Evolutionary conservation across 163 green algal species (phyloP), one percentile per base, ranked within the genome.

Genomic region (Scenedesmus sp.): DNA sequence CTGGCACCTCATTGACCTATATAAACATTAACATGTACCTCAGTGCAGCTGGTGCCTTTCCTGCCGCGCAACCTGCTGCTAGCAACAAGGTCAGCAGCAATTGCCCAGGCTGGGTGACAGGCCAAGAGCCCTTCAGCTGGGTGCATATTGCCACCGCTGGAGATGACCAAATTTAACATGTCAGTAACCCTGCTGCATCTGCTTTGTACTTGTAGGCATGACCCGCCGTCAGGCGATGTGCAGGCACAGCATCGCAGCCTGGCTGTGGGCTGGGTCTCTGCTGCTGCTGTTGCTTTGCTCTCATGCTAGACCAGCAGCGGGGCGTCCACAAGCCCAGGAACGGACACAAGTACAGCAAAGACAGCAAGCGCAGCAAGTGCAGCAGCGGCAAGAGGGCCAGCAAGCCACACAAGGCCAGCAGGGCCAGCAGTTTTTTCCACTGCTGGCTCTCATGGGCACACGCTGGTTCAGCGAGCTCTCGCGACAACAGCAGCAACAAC

Each of bases 271-370:
- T 40, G 30, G 65, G 65, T 30, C 65, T 15, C 65, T 76, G 65
- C 65, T 76, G 65, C 65, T 76, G 65, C 65, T 76, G 65, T 76
- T 76, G 65, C 65, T 76, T 26, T 76, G 65, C 30, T 76, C 65
- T 40, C 65, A 40, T 20, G 65, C 30, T 40, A 30, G 65, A 10
- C 30, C 30, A 76, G 65, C 30, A 76, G 65, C 65, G 16, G 65
- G 6, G 30, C 65, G 65, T 30, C 65, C 65, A 18, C 65, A 76
- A 40, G 65, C 65, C 7, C 65, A 76, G 30, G 65, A 76, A 20
- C 30, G 30, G 26, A 76, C 65, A 6, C 6, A 76, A 40, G 0
- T 26, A 26, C 65, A 76, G 30, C 15, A 76, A 40, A 76, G 40
- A 30, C 65, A 76, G 65, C 65, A 76, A 18, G 65, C 30, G 30